Conservation (phyloP, 176 grass and related monocot species). For the Otatea glauca region DNA sequence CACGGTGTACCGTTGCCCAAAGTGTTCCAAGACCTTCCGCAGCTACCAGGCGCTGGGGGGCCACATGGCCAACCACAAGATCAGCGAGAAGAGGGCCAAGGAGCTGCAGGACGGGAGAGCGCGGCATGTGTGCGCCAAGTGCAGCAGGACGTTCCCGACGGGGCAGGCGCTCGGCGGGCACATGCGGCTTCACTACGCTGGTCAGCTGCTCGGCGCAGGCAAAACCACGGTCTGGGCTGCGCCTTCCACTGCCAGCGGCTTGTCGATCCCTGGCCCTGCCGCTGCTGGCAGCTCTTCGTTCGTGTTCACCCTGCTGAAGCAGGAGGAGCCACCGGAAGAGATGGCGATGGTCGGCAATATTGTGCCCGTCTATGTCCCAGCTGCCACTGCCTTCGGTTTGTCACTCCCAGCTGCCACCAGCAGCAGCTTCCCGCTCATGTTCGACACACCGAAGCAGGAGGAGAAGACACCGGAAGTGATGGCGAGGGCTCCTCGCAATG, state of each 20-base stretch:
- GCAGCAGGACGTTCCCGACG: background rate
- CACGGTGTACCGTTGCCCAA: background rate
- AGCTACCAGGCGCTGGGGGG: slow-evolving; percentile 19
- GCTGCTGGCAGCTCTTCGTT: background rate
- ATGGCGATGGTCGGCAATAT: background rate
- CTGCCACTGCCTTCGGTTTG: no score
- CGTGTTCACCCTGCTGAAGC: background rate
- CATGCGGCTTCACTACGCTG: background rate
- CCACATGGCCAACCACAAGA: background rate
- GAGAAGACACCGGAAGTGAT: background rate
- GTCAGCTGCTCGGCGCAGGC: background rate
- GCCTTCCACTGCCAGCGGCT: background rate
- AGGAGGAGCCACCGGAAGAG: background rate
- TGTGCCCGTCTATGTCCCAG: background rate
- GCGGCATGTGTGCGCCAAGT: background rate
- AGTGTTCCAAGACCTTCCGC: background rate
- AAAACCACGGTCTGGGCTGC: background rate
- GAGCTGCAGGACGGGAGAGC: background rate
- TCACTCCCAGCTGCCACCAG: background rate
- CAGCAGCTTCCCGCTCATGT: background rate
- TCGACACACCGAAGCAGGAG: background rate
- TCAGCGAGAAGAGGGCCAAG: background rate
- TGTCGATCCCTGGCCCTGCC: background rate
- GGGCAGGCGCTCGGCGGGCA: slow-evolving; percentile 1
- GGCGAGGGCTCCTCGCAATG: background rate